These are phyloP conservation scores for Candida nemodendra DNA, from an alignment of 805 yeast species.

Conservation along the genomic window DNA sequence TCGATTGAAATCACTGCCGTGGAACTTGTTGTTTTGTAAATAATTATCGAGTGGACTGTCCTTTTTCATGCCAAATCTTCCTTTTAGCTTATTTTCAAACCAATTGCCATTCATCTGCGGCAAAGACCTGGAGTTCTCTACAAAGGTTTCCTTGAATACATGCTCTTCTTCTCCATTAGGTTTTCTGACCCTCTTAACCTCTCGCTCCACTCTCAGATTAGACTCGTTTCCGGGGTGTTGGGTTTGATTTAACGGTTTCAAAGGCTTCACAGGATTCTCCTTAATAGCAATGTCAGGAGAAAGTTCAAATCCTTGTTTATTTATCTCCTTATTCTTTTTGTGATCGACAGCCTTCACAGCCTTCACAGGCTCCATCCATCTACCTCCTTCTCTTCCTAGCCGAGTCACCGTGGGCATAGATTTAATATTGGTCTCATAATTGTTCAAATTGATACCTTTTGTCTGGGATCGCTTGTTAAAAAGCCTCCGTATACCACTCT, in stretches of 20 bases:
- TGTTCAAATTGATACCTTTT: conserved; percentile 8
- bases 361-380: conserved; percentile 16
- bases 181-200: conserved; percentile 6
- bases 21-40: conserved; percentile 1
- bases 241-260: neutral
- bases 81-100: conserved; percentile 3
- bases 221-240: neutral
- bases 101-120: conserved; percentile 3
- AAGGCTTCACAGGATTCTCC: neutral
- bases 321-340: neutral
- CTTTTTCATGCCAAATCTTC: conserved; percentile 2
- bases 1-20: conserved; percentile 9
- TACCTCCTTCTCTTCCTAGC: conserved; percentile 20
- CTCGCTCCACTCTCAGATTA: conserved; percentile 10
- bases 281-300: neutral
- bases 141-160: conserved; percentile 13
- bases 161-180: conserved; percentile 20
- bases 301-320: neutral
- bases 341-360: too few species aligned
- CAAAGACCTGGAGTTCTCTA: conserved; percentile 8
- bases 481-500: conserved; percentile 8
- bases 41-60: neutral
- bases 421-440: conserved; percentile 15
- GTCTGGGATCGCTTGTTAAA: conserved; percentile 4
- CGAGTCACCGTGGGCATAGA: conserved; percentile 27